Percentiles rank a stretch among this genome's conserved stretches.
These are phyloP conservation scores for Anthracocystis walkeri DNA, from an alignment of 1,284 basidiomycete genomes.

Conservation along the genomic window DNA sequence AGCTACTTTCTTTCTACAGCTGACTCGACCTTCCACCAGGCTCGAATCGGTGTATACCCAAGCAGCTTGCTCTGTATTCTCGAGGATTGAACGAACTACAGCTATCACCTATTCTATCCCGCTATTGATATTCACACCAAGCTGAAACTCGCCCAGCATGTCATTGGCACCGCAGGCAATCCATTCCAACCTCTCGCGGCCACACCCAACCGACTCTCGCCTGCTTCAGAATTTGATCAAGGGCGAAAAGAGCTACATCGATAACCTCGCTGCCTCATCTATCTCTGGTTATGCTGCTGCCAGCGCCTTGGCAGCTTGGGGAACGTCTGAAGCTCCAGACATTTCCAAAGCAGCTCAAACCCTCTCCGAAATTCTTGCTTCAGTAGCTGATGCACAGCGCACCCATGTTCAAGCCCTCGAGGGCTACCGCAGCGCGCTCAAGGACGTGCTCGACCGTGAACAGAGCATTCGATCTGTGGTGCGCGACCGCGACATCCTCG, in stretches of 20 bases:
- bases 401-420: conserved; percentile 69
- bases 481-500: conserved; percentile 71
- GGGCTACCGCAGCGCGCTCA: conserved; percentile 70
- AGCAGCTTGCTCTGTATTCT: background rate
- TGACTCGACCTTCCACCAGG: background rate
- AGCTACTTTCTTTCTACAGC: background rate
- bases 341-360: conserved; percentile 67
- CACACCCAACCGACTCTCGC: conserved; percentile 68
- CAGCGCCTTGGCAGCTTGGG: conserved; percentile 70
- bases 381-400: conserved; percentile 68
- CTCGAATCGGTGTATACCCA: background rate
- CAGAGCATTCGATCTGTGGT: conserved; percentile 69
- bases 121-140: too few relatives aligned
- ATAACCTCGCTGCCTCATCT: conserved; percentile 56
- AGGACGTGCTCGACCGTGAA: conserved; percentile 71
- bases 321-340: conserved; percentile 69
- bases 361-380: conserved; percentile 67
- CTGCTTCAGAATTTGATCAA: conserved; percentile 70
- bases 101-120: too few relatives aligned
- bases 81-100: background rate
- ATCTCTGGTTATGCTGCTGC: conserved; percentile 60
- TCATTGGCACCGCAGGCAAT: conserved; percentile 54
- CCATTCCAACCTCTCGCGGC: conserved; percentile 59
- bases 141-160: conserved; percentile 32
- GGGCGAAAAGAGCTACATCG: conserved; percentile 69